These are phyloP conservation scores for Posidonia oceanica DNA, from an alignment of 116 monocot genomes.

Conservation along the genomic window DNA sequence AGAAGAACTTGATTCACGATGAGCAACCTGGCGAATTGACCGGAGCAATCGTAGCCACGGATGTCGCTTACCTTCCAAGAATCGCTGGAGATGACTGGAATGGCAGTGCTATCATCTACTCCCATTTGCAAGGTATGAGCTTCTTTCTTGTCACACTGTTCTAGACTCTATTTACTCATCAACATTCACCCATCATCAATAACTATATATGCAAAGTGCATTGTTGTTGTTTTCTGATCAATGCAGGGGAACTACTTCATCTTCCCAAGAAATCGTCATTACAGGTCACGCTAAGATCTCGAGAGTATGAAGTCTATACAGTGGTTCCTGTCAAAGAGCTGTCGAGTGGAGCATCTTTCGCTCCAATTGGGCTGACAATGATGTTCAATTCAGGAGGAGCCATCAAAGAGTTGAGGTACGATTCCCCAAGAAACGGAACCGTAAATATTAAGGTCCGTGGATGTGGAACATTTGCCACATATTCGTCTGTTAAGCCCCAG, in stretches of 20 bases:
- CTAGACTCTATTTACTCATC: too few relatives aligned
- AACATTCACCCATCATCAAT: too few relatives aligned
- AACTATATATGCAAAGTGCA: too few relatives aligned
- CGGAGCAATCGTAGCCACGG: slow-evolving; percentile 29
- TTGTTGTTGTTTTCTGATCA: background rate
- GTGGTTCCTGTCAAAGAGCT: slow-evolving; percentile 46
- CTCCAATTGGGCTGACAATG: slow-evolving; percentile 47
- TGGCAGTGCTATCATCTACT: slow-evolving; percentile 36
- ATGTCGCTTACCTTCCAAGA: slow-evolving; percentile 40
- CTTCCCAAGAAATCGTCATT: slow-evolving; percentile 35
- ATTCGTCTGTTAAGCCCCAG: slow-evolving; percentile 39
- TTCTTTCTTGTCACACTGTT: background rate
- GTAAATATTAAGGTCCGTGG: slow-evolving; percentile 29
- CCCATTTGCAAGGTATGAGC: slow-evolving; percentile 36
- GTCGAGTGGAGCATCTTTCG: slow-evolving; percentile 38
- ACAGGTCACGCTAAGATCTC: slow-evolving; percentile 40
- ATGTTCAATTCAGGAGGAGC: slow-evolving; percentile 81
- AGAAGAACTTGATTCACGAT: slow-evolving; percentile 59
- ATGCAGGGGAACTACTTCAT: slow-evolving; percentile 36
- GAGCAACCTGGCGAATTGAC: slow-evolving; percentile 43
- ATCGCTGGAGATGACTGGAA: slow-evolving; percentile 35
- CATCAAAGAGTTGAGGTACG: slow-evolving; percentile 27
- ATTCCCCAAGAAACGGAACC: background rate
- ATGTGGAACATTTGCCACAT: slow-evolving; percentile 32
- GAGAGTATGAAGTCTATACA: slow-evolving; percentile 50